A percentile compares a stretch with the other conserved stretches of the same genome.
Conservation (phyloP, 208 protist species). For the Willaertia magna region DNA sequence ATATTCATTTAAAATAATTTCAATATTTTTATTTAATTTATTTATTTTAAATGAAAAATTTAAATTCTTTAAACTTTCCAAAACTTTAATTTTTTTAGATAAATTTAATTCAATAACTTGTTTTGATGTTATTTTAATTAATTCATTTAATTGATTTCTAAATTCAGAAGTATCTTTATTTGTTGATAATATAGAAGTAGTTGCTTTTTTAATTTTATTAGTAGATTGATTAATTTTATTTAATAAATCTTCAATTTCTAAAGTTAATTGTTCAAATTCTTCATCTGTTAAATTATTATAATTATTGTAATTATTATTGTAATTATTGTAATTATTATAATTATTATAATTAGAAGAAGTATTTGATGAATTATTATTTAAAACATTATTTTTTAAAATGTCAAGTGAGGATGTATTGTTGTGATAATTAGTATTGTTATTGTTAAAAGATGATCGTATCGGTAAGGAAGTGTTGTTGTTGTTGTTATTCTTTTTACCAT, state of each 20-base stretch:
- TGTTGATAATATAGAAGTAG: not conserved
- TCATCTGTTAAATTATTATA: not conserved
- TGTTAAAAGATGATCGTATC: not conserved
- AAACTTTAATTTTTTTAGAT: not conserved
- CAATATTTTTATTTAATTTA: not conserved
- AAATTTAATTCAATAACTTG: not conserved
- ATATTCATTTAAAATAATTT: not conserved
- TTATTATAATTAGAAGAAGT: no score
- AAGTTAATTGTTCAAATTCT: not conserved
- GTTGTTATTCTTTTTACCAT: not conserved
- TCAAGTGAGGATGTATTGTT: no score
- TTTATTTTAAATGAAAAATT: not conserved
- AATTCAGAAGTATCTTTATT: not conserved
- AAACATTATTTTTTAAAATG: no score
- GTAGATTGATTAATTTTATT: not conserved
- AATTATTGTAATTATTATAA: no score
- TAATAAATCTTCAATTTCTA: not conserved
- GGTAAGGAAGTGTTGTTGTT: not conserved
- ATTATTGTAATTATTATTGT: no score
- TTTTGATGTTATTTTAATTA: not conserved
- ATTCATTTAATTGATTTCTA: not conserved
- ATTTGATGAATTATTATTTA: no score
- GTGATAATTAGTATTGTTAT: no score
- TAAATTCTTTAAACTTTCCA: not conserved
- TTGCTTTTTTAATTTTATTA: not conserved